Evolutionary conservation across 78 protist species (phyloP), one percentile per base, ranked within the genome.

Genomic region (Tieghemostelium lacteum): DNA sequence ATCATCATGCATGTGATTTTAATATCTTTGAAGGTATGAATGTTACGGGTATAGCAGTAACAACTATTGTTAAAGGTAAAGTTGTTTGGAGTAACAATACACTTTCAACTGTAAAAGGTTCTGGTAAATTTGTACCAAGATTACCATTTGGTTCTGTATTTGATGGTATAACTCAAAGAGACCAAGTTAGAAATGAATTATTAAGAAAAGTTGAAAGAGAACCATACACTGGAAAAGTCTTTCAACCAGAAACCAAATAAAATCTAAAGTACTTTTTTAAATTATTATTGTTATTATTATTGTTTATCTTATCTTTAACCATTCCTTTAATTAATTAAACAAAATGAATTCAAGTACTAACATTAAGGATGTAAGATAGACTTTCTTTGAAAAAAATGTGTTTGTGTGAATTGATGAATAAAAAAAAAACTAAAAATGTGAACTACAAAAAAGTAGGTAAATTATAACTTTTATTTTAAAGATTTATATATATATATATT

Each of bases 11-110:
- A 0, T 95, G 95, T 22, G 96, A 96, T 86, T 96, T 94, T 54
- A 96, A 96, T 58, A 92, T 93, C 33, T 97, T 94, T 60, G 98
- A 97, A 60, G 98, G 97, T 58, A 91, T 77, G 67, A 63, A 52
- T 24, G 94, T 96, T 19, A 64, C 62, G 37, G 98, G 97, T 37
- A 50, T 85, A 37, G 94, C 96, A 0, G 45, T 28, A 24, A 69
- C 77, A 29, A 64, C 85, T 0, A 78, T 93, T 26, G 85, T 75
- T 1, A 65, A 65, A 12, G 95, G 95, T 49, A 64, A 64, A 7
- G 40, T 75, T 26, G 95, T 74, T 52, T 93, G 94, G 93, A 19
- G 52, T 2, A 54, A 92, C 60, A 71, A 85, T 16, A 63, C 58
- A 39, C 37, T 95, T n/a, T 24, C 29, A 1, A 66, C 92, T 37